A percentile compares a stretch with the other conserved stretches of the same genome.
Conservation (phyloP, 179 eudicot genomes). For the Heliamphora pulchella region DNA sequence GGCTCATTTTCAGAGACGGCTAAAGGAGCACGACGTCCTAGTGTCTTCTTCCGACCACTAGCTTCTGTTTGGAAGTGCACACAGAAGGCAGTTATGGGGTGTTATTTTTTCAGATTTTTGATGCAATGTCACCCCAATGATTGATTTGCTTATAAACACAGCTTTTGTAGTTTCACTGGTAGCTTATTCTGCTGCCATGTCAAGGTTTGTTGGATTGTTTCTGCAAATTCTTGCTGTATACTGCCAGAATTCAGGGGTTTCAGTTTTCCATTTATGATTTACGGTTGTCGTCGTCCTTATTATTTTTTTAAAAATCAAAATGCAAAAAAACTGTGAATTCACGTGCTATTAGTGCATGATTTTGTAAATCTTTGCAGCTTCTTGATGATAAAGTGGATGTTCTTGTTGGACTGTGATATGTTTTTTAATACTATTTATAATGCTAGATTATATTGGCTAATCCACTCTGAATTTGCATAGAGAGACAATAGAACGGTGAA, state of each 20-base stretch:
- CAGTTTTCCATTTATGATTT: neutral
- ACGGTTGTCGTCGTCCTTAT: neutral
- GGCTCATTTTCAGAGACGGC: constrained; percentile 67
- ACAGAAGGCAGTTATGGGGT: neutral
- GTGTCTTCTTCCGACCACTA: constrained; percentile 48
- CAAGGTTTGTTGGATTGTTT: neutral
- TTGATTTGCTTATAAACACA: neutral
- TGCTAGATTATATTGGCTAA: neutral
- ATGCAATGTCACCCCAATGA: neutral
- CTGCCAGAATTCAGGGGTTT: neutral
- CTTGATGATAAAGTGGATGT: constrained; percentile 6
- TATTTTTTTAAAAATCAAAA: neutral
- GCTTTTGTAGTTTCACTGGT: constrained; percentile 5
- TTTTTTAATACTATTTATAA: neutral
- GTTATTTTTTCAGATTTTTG: neutral
- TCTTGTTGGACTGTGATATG: neutral
- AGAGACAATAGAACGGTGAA: neutral
- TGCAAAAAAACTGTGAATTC: constrained; percentile 6
- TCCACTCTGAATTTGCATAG: no score
- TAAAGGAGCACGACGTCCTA: constrained; percentile 73
- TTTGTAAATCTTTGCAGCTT: constrained; percentile 23
- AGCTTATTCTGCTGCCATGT: neutral
- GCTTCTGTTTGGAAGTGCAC: neutral
- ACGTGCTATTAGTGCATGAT: constrained; percentile 2
- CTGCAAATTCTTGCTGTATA: constrained; percentile 6